phyloP scores from a whole-genome alignment of 352 stramenopile species.

The Pythium pyrilobum region DNA sequence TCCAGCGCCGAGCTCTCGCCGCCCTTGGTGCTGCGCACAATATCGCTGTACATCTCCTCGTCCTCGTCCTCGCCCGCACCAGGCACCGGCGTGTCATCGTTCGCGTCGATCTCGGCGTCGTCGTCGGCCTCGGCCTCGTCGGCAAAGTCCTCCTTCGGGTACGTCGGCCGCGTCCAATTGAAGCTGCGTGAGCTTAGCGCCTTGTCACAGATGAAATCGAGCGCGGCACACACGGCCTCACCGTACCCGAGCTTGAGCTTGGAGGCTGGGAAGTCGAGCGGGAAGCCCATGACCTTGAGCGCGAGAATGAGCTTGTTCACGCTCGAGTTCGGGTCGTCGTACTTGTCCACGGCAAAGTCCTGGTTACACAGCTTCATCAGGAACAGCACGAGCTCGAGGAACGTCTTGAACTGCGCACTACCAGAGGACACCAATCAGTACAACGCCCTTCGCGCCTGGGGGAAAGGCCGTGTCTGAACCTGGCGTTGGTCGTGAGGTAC shows the following conservation, averaged over 20 bases:
- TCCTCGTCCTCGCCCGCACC: constrained; percentile 28
- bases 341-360: constrained; percentile 84
- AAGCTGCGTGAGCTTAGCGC: constrained; percentile 58
- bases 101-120: constrained; percentile 32
- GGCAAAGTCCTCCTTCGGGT: constrained; percentile 76
- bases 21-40: constrained; percentile 31
- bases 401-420: constrained; percentile 74
- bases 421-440: neutral
- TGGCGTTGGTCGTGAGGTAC: constrained; percentile 44
- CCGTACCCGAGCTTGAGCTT: constrained; percentile 76
- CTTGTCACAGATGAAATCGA: constrained; percentile 84
- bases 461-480: constrained; percentile 18
- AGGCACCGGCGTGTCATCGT: constrained; percentile 17
- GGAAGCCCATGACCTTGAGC: constrained; percentile 77
- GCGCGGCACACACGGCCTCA: constrained; percentile 61
- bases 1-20: constrained; percentile 45
- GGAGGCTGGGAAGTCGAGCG: constrained; percentile 73
- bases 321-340: constrained; percentile 83
- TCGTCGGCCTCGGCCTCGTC: constrained; percentile 76
- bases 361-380: constrained; percentile 75
- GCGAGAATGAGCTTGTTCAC: constrained; percentile 86
- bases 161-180: constrained; percentile 57
- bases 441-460: too few relatives aligned
- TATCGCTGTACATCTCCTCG: constrained; percentile 65
- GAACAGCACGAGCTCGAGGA: constrained; percentile 65